Evolutionary conservation across 169 alveolate species (phyloP), one percentile per base, ranked within the genome.

Genomic region (Plasmodium vivax): DNA sequence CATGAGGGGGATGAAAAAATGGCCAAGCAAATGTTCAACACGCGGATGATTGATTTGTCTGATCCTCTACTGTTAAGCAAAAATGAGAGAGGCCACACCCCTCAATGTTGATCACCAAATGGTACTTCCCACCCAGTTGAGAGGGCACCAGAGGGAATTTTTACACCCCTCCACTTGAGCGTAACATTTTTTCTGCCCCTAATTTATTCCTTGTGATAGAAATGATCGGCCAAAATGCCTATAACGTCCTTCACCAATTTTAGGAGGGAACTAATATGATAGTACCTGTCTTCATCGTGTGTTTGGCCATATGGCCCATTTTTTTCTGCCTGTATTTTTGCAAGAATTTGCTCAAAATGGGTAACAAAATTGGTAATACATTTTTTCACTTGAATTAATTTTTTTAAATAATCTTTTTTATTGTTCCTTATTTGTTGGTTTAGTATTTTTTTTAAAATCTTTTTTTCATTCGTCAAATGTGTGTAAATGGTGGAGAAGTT

Each of bases 301-400:
- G 38, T 68, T 68, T 36, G 32, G 77, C 0, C 38, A 68, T 68
- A 68, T 27, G 38, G n/a, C 14, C 14, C 38, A 23, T 68, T 16
- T 51, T 10, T 9, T 51, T 56, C 38, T 47, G 6, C 19, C 6
- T 85, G 9, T 75, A 77, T 87, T 77, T 77, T 74, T 87, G 77
- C 81, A 7, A 87, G 27, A 45, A 87, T 87, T 75, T 54, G 23
- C 41, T 87, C 82, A 75, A 87, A 87, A 56, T 77, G 16, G n/a
- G 79, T 77, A 87, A 87, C 34, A 51, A 87, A 87, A 32, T 38
- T 87, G 79, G 45, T 77, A 51, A 87, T 87, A 75, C 54, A 34
- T 75, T 47, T 51, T 87, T 87, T 84, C 34, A 75, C 81, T 32
- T 51, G 51, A 32, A 34, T 45, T 87, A 87, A 87, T 75, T 87